These are phyloP conservation scores for Ophiostoma ips DNA, from an alignment of 2,329 filamentous ascomycete genomes.

Conservation along the genomic window DNA sequence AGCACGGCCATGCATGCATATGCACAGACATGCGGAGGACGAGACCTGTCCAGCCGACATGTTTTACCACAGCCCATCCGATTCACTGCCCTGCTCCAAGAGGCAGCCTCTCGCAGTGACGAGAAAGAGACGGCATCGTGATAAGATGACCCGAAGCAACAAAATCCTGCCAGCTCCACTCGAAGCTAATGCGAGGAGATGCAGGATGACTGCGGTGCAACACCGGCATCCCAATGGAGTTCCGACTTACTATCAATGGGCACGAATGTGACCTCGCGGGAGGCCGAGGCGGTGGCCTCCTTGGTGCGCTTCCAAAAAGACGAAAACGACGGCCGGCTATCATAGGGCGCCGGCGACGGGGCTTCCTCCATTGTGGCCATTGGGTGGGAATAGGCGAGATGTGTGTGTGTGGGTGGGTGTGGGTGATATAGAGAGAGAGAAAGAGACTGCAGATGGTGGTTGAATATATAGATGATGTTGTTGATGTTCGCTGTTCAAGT, in stretches of 20 bases:
- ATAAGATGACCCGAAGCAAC: too few relatives aligned
- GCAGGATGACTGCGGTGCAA: background rate
- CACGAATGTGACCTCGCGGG: constrained; percentile 24
- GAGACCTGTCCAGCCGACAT: too few relatives aligned
- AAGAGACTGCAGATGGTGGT: too few relatives aligned
- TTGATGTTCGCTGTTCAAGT: too few relatives aligned
- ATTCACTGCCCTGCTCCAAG: too few relatives aligned
- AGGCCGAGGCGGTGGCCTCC: constrained; percentile 19
- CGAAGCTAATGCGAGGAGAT: background rate
- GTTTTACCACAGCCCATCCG: too few relatives aligned
- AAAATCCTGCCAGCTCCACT: background rate
- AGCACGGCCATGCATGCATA: too few relatives aligned
- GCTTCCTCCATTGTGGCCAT: constrained; percentile 2
- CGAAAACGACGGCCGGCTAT: constrained; percentile 30
- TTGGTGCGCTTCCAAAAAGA: constrained; percentile 33
- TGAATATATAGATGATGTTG: too few relatives aligned
- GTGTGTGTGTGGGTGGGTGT: background rate
- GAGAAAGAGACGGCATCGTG: too few relatives aligned
- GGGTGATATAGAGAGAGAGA: background rate
- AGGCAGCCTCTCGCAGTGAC: too few relatives aligned
- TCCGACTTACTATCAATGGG: constrained; percentile 13
- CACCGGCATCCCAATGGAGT: background rate
- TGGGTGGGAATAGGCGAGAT: background rate
- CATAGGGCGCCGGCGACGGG: background rate
- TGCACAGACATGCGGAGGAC: too few relatives aligned